These are phyloP conservation scores for Zygotorulaspora chibaensis DNA, from an alignment of 805 yeast species.

Conservation along the genomic window DNA sequence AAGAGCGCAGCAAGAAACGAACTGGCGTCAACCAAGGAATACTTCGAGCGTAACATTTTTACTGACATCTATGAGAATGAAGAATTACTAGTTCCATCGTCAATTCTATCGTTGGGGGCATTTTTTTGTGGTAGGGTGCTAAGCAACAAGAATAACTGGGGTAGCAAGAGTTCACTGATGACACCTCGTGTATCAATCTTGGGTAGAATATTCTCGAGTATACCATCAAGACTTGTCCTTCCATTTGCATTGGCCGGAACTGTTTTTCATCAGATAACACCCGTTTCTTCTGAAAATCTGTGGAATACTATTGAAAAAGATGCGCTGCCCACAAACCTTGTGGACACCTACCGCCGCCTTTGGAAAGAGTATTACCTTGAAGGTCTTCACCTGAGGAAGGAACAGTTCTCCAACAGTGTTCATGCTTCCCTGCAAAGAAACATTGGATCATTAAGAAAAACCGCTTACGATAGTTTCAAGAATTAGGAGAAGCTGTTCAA, in stretches of 20 bases:
- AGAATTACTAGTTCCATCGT: conserved; percentile 26
- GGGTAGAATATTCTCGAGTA: conserved; percentile 19
- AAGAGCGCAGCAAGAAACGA: conserved; percentile 15
- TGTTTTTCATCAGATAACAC: conserved; percentile 23
- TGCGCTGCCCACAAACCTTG: conserved; percentile 19
- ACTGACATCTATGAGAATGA: conserved; percentile 22
- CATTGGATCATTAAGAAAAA: conserved; percentile 26
- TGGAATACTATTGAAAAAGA: conserved; percentile 16
- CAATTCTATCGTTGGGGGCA: conserved; percentile 26
- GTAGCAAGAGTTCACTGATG: conserved; percentile 10
- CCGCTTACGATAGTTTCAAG: conserved; percentile 2
- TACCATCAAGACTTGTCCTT: conserved; percentile 26
- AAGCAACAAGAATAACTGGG: conserved; percentile 28
- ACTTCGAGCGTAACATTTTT: conserved; percentile 20
- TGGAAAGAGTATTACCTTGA: conserved; percentile 12
- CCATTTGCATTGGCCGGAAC: conserved; percentile 25
- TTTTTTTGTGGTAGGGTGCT: conserved; percentile 29
- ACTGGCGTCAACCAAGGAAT: conserved; percentile 12
- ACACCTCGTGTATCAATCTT: conserved; percentile 13
- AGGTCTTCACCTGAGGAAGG: conserved; percentile 10
- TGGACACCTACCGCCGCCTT: conserved; percentile 8
- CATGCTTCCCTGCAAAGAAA: conserved; percentile 13
- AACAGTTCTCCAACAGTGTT: conserved; percentile 3
- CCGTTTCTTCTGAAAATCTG: conserved; percentile 25
- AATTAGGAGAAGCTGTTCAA: neutral